Conservation (phyloP, 2,329 filamentous ascomycete species). For the Penicillium janthinellum region DNA sequence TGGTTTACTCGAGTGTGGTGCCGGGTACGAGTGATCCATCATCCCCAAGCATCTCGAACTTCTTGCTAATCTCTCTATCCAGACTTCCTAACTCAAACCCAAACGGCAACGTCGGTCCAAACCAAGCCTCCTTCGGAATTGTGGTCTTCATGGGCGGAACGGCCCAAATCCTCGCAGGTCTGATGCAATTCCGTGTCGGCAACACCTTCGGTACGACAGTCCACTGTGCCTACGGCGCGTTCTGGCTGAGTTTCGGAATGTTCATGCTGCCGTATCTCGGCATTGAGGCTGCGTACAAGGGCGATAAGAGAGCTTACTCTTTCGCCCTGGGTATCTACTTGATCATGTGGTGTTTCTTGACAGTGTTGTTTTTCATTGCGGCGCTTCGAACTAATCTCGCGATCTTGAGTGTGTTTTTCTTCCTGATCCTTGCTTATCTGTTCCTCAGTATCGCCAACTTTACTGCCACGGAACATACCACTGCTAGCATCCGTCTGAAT, state of each 20-base stretch:
- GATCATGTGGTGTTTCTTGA: slow-evolving; percentile 64
- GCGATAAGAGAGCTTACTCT: slow-evolving; percentile 45
- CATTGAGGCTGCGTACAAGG: slow-evolving; percentile 51
- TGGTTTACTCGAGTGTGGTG: slow-evolving; percentile 50
- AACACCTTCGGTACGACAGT: slow-evolving; percentile 66
- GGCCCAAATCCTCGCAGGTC: slow-evolving; percentile 29
- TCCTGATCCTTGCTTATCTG: slow-evolving; percentile 61
- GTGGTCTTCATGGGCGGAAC: slow-evolving; percentile 33
- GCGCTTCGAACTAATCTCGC: slow-evolving; percentile 61
- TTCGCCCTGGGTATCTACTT: slow-evolving; percentile 60
- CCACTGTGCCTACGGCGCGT: slow-evolving; percentile 63
- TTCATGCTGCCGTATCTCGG: slow-evolving; percentile 56
- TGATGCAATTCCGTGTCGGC: slow-evolving; percentile 54
- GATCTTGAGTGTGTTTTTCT: slow-evolving; percentile 60
- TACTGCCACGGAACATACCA: slow-evolving; percentile 40
- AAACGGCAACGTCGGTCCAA: slow-evolving; percentile 22
- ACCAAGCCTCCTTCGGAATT: slow-evolving; percentile 31
- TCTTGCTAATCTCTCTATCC: not conserved
- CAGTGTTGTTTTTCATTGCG: slow-evolving; percentile 57
- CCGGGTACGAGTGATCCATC: slow-evolving; percentile 41
- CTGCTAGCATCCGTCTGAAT: slow-evolving; percentile 50
- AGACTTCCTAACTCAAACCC: slow-evolving; percentile 31
- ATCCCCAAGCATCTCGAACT: not conserved
- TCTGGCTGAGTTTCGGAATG: slow-evolving; percentile 64
- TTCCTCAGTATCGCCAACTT: slow-evolving; percentile 59